Base-by-base conservation (phyloP, 805 yeast species). In the Maudiozyma bulderi region DNA sequence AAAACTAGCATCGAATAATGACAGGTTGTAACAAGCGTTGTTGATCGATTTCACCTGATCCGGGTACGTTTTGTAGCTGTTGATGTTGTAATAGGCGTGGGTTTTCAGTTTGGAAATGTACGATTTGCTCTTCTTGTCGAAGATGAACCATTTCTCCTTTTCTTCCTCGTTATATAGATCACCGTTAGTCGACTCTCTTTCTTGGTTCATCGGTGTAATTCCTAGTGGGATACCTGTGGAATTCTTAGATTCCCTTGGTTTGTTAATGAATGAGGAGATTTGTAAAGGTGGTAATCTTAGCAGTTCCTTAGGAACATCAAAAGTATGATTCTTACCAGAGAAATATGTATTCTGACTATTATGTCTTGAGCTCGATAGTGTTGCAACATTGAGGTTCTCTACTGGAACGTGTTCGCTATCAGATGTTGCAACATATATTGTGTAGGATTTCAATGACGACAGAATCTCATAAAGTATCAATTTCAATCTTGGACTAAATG, bases 401-500 rank as follows among this genome's bases (percentile, higher is more conserved):
- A 11, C 34, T 9, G 34, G 13, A 11, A 32, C 34, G 34, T 32
- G 34, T 32, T 32, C 34, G 13, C 34, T 32, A 15, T 32, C 51
- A 51, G 14, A 8, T 6, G 62, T 56, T 2, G 62, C 47, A 8
- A 54, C 49, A 41, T 60, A 61, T 7, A 60, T 53, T 35, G 60
- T 52, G 41, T 57, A 60, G 1, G 67, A 59, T 47, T 61, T 64
- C 20, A 65, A 46, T 6, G 67, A 61, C 2, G 62, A 54, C 30
- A 65, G 48, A 6, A 65, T 52, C 44, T 65, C 69, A 45, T 64
- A 65, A 1, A 65, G 47, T 53, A 61, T 54, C 45, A 65, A 49
- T 51, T 65, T 64, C 42, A 63, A 47, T 40, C 60, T 55, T 40
- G 64, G 49, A 48, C 57, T 59, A 31, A 62, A 57, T 4, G 58